Evolutionary conservation across 139 green algal species (phyloP), one percentile per base, ranked within the genome.

Genomic region (Chlorella vulgaris): DNA sequence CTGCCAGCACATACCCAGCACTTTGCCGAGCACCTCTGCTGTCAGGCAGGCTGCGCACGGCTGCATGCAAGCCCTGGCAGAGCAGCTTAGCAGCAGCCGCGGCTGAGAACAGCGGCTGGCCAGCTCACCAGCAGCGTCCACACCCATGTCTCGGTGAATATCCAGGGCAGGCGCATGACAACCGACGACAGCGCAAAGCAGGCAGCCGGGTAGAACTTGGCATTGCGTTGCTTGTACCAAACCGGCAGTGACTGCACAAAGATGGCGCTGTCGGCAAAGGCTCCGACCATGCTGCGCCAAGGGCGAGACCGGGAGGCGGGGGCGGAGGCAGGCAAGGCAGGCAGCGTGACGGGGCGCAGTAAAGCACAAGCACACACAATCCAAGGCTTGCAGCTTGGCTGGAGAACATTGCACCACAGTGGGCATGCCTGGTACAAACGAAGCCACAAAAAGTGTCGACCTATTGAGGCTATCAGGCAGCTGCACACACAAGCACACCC

Each of bases 191-290:
- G 68, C 5, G 74, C 82, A 43, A 84, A 93, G 24, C 84, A 81
- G 69, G 68, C 93, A 7, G 80, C 84, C 19, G 70, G 70, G 67
- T 74, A 55, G 67, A 74, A 74, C 8, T 86, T 82, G 66, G 85
- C 80, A 8, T 84, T 78, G 47, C 90, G 81, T 79, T 93, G 90
- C 74, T 88, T 91, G 78, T 86, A 93, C 61, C 86, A 93, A 2
- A 88, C 62, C 36, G 77, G 43, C 62, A 86, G 63, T 1, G 42
- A 31, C 19, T 76, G 33, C 55, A 74, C 55, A 26, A 86, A n/a
- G 51, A 81, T 42, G 38, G 74, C 42, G 1, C 13, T 42, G 35
- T 82, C 81, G 26, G 69, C n/a, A 33, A 74, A 55, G 58, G 43
- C 63, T 0, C 10, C 13, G 28, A 73, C 55, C n/a, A n/a, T n/a